phyloP scores from a whole-genome alignment of 1,284 basidiomycete genomes.

The Wolfiporia cocos region DNA sequence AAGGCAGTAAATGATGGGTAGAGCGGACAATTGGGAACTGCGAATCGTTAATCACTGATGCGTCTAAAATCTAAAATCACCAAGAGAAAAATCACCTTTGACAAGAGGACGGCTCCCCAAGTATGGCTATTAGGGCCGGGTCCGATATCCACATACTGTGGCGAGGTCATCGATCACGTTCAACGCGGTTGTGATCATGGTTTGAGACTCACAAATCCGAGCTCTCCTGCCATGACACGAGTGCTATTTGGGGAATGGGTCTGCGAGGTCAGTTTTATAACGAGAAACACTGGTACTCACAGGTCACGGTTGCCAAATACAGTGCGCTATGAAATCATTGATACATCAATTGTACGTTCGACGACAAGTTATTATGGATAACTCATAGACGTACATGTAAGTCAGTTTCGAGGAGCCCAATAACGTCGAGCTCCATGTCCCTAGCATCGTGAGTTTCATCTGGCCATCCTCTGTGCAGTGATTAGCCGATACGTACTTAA shows the following conservation, averaged over 20 bases:
- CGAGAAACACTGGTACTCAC: slow-evolving; percentile 40
- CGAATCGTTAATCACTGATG: background rate
- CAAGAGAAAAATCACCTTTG: slow-evolving; percentile 59
- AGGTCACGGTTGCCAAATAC: slow-evolving; percentile 89
- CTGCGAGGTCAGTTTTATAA: background rate
- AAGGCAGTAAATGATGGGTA: slow-evolving; percentile 86
- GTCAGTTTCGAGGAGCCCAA: slow-evolving; percentile 86
- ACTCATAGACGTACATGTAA: slow-evolving; percentile 53
- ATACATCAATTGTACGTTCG: background rate
- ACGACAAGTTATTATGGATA: background rate
- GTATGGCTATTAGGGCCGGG: slow-evolving; percentile 89
- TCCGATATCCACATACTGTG: slow-evolving; percentile 73
- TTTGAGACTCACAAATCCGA: slow-evolving; percentile 65
- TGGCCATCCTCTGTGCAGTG: background rate
- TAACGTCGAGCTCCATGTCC: slow-evolving; percentile 78
- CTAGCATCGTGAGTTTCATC: slow-evolving; percentile 24
- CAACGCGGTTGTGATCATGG: no score
- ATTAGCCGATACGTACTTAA: slow-evolving; percentile 37
- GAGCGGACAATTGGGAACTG: slow-evolving; percentile 90
- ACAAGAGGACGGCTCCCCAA: slow-evolving; percentile 83
- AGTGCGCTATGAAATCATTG: slow-evolving; percentile 48
- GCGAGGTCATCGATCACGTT: no score
- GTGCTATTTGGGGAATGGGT: slow-evolving; percentile 48
- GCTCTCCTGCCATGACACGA: slow-evolving; percentile 69
- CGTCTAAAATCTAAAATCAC: background rate